These are phyloP conservation scores for Pestalotiopsis sp. DNA, from an alignment of 2,329 filamentous ascomycete genomes.

Conservation along the genomic window DNA sequence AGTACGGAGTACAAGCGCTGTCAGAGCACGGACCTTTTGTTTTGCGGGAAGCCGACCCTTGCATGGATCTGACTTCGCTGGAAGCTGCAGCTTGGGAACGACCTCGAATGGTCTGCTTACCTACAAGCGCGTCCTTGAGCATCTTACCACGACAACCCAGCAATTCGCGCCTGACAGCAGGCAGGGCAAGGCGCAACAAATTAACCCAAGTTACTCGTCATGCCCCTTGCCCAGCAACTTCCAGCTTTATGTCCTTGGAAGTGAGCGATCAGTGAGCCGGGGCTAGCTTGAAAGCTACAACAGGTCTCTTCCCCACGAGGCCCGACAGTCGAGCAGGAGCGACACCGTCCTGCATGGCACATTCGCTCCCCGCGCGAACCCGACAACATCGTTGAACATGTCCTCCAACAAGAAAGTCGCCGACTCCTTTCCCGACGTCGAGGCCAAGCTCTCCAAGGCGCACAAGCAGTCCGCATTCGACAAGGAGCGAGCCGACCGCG, in stretches of 20 bases:
- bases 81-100: too few relatives aligned
- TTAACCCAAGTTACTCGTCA: background rate
- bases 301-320: background rate
- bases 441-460: constrained; percentile 77
- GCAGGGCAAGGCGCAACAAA: too few relatives aligned
- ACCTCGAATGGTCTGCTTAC: too few relatives aligned
- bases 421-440: constrained; percentile 69
- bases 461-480: constrained; percentile 88
- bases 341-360: background rate
- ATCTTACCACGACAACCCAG: too few relatives aligned
- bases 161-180: too few relatives aligned
- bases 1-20: background rate
- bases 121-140: too few relatives aligned
- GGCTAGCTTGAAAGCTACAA: background rate
- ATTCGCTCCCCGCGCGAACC: constrained; percentile 17
- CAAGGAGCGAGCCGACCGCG: constrained; percentile 83
- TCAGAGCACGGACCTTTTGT: background rate
- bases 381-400: constrained; percentile 34
- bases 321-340: background rate
- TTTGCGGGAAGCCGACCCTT: too few relatives aligned
- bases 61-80: too few relatives aligned
- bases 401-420: constrained; percentile 47
- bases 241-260: background rate
- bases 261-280: background rate
- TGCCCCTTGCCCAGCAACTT: background rate